phyloP scores from a whole-genome alignment of 352 stramenopile genomes.

The Phytophthora europaea region DNA sequence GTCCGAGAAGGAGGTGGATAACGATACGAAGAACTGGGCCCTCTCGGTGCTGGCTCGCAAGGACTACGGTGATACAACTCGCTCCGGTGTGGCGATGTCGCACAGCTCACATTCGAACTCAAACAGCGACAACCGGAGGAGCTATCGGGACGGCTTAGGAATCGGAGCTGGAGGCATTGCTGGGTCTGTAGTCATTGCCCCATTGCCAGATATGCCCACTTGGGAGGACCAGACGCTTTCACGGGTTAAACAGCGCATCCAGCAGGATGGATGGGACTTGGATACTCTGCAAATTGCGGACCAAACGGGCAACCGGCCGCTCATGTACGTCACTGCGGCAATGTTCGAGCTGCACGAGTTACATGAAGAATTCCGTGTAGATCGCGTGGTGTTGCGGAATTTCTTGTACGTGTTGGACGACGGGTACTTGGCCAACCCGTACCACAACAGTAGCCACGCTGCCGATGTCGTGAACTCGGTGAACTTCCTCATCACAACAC shows the following conservation, averaged over 20 bases:
- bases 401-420: slow-evolving; percentile 84
- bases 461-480: slow-evolving; percentile 88
- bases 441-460: slow-evolving; percentile 83
- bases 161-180: slow-evolving; percentile 29
- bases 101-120: slow-evolving; percentile 82
- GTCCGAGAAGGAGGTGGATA: slow-evolving; percentile 80
- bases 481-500: slow-evolving; percentile 68
- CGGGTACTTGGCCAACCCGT: slow-evolving; percentile 79
- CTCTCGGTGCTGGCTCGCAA: slow-evolving; percentile 79
- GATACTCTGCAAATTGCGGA: slow-evolving; percentile 80
- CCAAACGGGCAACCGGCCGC: slow-evolving; percentile 64
- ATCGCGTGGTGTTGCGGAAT: slow-evolving; percentile 78
- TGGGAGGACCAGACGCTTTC: slow-evolving; percentile 66
- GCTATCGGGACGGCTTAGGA: slow-evolving; percentile 62
- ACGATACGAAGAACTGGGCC: slow-evolving; percentile 87
- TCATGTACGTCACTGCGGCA: slow-evolving; percentile 85
- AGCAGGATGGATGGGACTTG: slow-evolving; percentile 77
- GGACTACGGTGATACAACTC: slow-evolving; percentile 70
- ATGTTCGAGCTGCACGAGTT: slow-evolving; percentile 86
- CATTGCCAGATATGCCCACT: slow-evolving; percentile 63
- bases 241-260: slow-evolving; percentile 61
- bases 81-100: slow-evolving; percentile 64
- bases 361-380: slow-evolving; percentile 81
- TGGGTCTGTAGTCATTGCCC: slow-evolving; percentile 37
- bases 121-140: slow-evolving; percentile 69